A percentile compares a stretch with the other conserved stretches of the same genome.
Conservation (phyloP, 2,329 filamentous ascomycete species). For the Penicillium glabrum region DNA sequence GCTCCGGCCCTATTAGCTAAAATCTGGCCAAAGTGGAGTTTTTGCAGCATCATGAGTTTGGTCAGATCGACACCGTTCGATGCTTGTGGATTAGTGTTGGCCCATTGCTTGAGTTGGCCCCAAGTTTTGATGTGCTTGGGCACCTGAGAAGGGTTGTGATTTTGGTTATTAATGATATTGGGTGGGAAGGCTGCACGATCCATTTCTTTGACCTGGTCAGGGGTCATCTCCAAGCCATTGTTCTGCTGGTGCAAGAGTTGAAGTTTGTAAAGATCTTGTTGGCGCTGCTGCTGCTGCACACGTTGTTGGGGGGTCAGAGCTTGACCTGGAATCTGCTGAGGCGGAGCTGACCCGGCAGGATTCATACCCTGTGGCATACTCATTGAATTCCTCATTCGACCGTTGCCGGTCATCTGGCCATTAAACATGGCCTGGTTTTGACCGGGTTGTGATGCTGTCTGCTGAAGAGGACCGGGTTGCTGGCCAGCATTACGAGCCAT, state of each 20-base stretch:
- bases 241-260: slow-evolving; percentile 35
- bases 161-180: slow-evolving; percentile 23
- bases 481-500: slow-evolving; percentile 33
- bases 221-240: slow-evolving; percentile 37
- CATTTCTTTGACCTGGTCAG: slow-evolving; percentile 45
- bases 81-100: slow-evolving; percentile 46
- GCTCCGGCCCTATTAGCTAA: slow-evolving; percentile 29
- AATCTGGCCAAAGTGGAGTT: slow-evolving; percentile 46
- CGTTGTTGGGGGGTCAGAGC: slow-evolving; percentile 36
- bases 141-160: slow-evolving; percentile 36
- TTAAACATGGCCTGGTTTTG: slow-evolving; percentile 33
- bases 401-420: slow-evolving; percentile 33
- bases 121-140: slow-evolving; percentile 56
- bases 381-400: slow-evolving; percentile 34
- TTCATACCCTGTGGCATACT: slow-evolving; percentile 35
- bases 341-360: slow-evolving; percentile 26
- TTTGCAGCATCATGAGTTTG: slow-evolving; percentile 43
- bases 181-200: slow-evolving; percentile 41
- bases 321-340: slow-evolving; percentile 33
- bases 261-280: slow-evolving; percentile 32
- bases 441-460: slow-evolving; percentile 30
- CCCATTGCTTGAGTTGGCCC: slow-evolving; percentile 58
- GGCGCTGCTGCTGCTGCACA: slow-evolving; percentile 28
- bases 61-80: slow-evolving; percentile 42
- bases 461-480: slow-evolving; percentile 31